These are phyloP conservation scores for Nakaseomyces glabratus DNA, from an alignment of 1,139 yeast genomes.

Conservation along the genomic window DNA sequence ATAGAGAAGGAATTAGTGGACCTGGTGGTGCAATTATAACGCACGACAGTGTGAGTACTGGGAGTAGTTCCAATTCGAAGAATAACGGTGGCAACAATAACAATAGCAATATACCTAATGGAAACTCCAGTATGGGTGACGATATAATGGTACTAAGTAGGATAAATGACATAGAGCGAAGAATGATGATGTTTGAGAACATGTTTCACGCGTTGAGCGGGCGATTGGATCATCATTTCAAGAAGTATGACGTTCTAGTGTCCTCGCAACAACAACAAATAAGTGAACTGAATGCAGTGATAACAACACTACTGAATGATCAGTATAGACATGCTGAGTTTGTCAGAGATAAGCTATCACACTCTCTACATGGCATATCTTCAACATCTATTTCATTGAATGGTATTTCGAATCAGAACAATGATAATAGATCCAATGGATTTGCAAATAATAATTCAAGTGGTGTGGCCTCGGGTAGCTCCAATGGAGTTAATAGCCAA, in stretches of 20 bases:
- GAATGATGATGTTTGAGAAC: conserved; percentile 25
- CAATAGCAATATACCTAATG: conserved; percentile 5
- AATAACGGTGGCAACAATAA: not conserved
- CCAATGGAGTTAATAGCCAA: conserved; percentile 10
- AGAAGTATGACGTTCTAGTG: conserved; percentile 26
- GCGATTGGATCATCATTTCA: conserved; percentile 28
- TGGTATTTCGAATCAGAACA: conserved; percentile 5
- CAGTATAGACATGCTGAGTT: conserved; percentile 24
- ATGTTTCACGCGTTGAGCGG: conserved; percentile 28
- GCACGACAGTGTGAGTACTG: not conserved
- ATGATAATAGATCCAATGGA: not conserved
- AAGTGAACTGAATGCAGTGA: conserved; percentile 21
- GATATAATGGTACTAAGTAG: conserved; percentile 15
- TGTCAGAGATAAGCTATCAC: conserved; percentile 22
- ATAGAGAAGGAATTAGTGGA: conserved; percentile 6
- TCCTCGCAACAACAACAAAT: conserved; percentile 29
- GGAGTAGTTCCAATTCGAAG: conserved; percentile 4
- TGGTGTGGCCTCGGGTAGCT: not conserved
- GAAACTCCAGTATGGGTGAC: conserved; percentile 9
- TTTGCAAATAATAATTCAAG: not conserved
- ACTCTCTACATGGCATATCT: conserved; percentile 20
- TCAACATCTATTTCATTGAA: conserved; percentile 18
- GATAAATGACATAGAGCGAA: conserved; percentile 24
- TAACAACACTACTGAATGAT: conserved; percentile 25
- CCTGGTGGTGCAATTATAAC: conserved; percentile 5